Evolutionary conservation across 805 yeast species (phyloP), one percentile per base, ranked within the genome.

Genomic region (Lachancea kluyveri): DNA sequence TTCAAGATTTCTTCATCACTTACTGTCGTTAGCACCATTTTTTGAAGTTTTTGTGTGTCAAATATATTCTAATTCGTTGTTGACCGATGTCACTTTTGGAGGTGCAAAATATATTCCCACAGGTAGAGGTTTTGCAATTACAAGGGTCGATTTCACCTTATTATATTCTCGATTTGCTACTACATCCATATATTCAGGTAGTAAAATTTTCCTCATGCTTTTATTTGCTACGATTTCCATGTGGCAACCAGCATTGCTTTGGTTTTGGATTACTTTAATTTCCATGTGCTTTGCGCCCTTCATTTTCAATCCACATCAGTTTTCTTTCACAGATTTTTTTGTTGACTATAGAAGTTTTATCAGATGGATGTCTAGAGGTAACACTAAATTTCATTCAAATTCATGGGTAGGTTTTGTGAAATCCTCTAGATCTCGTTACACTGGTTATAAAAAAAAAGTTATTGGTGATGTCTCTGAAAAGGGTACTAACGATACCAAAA

Each of bases 11-110:
- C 53, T 72, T n/a, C 74, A 72, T 54, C 97, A 90, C 49, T 67
- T 90, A 35, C 52, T 74, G 19, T 87, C 96, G 0, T 57, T 88
- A 37, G 82, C 96, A 2, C 96, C 96, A 2, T 60, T 88, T 33
- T 90, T 90, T 60, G 97, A 90, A 55, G 96, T 90, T 5, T 87
- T 90, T 60, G 95, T 85, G 6, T 86, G 96, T 55, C 96, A 88
- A 58, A 80, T 88, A 6, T 90, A 90, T 54, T 83, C 96, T 4
- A 74, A 75, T 46, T 72, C 96, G 1, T 63, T 90, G 45, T 60
- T 74, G 28, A 73, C 74, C 30, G 92, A 88, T 57, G 65, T 90
- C 30, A 70, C 87, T 1, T 79, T 82, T 60, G 97, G 97, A 4
- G 95, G 95, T 28, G 97, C 97, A 1, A 70, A 77, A 33, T 90